These are phyloP conservation scores for Haberlea rhodopensis DNA, from an alignment of 257 asterid genomes.

Conservation along the genomic window DNA sequence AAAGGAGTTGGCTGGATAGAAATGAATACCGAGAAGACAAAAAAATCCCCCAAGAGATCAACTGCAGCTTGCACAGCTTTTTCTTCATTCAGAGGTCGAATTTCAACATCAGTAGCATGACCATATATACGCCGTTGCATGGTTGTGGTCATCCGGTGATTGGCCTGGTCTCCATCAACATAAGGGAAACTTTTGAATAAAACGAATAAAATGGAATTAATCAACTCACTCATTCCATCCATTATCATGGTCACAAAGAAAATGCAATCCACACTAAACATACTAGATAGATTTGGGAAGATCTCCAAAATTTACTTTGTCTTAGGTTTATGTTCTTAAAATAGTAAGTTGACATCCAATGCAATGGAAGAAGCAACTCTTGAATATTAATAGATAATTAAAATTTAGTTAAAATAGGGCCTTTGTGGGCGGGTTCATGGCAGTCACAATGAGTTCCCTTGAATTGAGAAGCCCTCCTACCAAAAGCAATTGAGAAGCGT, in stretches of 20 bases:
- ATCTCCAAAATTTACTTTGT: neutral
- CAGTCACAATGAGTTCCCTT: too few species aligned
- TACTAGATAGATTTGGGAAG: neutral
- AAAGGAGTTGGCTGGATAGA: neutral
- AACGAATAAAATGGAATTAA: too few species aligned
- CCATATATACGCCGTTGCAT: conserved; percentile 81
- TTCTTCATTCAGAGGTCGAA: conserved; percentile 87
- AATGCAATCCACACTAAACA: neutral
- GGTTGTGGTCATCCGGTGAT: conserved; percentile 69
- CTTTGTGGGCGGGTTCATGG: neutral
- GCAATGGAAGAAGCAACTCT: too few species aligned
- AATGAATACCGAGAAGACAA: conserved; percentile 58
- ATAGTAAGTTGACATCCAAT: too few species aligned
- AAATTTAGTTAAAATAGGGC: neutral
- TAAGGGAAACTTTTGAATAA: neutral
- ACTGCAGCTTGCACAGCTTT: conserved; percentile 93
- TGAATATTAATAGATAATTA: neutral
- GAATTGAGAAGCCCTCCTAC: too few species aligned
- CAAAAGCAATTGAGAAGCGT: too few species aligned
- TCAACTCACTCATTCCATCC: neutral
- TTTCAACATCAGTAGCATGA: conserved; percentile 69
- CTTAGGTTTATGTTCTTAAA: too few species aligned
- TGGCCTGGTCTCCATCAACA: conserved; percentile 47
- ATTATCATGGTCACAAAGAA: neutral
- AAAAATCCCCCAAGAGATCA: conserved; percentile 80